Conservation (phyloP, 1,139 yeast genomes). For the Kurtzmaniella quercitrusa region DNA sequence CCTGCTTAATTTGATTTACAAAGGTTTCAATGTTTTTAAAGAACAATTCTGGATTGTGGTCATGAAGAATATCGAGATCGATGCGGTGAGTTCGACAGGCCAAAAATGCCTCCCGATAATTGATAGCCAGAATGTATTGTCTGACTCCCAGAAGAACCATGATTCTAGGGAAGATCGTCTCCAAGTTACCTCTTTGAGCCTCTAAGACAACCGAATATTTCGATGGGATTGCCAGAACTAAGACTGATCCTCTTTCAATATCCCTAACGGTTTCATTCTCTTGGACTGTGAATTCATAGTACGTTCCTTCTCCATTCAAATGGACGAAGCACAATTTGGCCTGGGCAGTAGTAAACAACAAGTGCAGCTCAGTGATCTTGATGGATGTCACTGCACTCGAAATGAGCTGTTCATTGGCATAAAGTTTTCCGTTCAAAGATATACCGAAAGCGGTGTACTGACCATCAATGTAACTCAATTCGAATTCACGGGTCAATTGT, state of each 20-base stretch:
- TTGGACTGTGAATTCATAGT: constrained; percentile 24
- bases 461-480: constrained; percentile 35
- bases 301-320: constrained; percentile 35
- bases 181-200: constrained; percentile 95
- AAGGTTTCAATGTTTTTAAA: constrained; percentile 62
- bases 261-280: constrained; percentile 83
- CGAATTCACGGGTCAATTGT: constrained; percentile 63
- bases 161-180: constrained; percentile 88
- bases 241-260: constrained; percentile 84
- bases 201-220: constrained; percentile 80
- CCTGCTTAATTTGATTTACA: constrained; percentile 62
- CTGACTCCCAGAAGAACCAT: constrained; percentile 87
- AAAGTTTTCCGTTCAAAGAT: constrained; percentile 69
- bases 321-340: constrained; percentile 82
- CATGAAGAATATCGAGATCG: constrained; percentile 84
- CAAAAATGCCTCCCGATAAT: constrained; percentile 69
- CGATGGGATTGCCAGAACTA: constrained; percentile 80
- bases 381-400: constrained; percentile 81
- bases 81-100: constrained; percentile 90
- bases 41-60: constrained; percentile 73
- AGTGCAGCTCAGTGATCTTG: constrained; percentile 64
- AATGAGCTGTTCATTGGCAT: constrained; percentile 58
- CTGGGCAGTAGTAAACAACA: constrained; percentile 85
- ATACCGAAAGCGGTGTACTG: constrained; percentile 60
- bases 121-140: constrained; percentile 50